These are phyloP conservation scores for Lactuca saligna DNA, from an alignment of 129 eudicot genomes.

Conservation along the genomic window DNA sequence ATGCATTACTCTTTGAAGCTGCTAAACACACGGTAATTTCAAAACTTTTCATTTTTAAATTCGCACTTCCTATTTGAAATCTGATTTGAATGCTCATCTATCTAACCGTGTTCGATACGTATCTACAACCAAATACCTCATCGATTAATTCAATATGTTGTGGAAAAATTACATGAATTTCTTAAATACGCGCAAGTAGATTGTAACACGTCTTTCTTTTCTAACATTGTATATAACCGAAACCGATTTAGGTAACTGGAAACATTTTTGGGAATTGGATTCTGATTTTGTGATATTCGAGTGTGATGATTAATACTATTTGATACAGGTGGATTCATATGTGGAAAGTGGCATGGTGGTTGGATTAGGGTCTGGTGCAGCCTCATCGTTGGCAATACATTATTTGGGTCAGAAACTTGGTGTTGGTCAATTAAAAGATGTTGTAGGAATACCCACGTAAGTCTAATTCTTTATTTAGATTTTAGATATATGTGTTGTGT, in stretches of 20 bases:
- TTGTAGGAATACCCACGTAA: constrained; percentile 62
- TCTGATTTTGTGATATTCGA: background rate
- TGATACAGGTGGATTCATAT: constrained; percentile 52
- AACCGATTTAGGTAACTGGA: background rate
- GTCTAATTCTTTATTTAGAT: constrained; percentile 10
- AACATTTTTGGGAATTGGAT: background rate
- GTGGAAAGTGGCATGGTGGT: constrained; percentile 64
- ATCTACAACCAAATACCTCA: too few relatives aligned
- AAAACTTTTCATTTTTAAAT: background rate
- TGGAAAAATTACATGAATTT: background rate
- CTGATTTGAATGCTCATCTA: background rate
- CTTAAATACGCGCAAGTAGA: background rate
- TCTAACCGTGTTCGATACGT: background rate
- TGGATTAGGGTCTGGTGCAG: constrained; percentile 62
- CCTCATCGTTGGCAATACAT: constrained; percentile 53
- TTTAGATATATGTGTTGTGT: too few relatives aligned
- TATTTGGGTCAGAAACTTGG: constrained; percentile 63
- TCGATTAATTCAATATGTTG: background rate
- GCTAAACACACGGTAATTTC: constrained; percentile 34
- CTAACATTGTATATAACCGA: background rate
- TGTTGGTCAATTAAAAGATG: constrained; percentile 49
- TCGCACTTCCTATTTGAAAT: background rate
- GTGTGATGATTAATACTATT: too few relatives aligned
- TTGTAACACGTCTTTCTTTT: background rate
- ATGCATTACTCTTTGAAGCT: constrained; percentile 33